Percentiles rank a stretch among this genome's conserved stretches.
Conservation (phyloP, 2,329 filamentous ascomycete genomes). For the Trichoderma brevicompactum region DNA sequence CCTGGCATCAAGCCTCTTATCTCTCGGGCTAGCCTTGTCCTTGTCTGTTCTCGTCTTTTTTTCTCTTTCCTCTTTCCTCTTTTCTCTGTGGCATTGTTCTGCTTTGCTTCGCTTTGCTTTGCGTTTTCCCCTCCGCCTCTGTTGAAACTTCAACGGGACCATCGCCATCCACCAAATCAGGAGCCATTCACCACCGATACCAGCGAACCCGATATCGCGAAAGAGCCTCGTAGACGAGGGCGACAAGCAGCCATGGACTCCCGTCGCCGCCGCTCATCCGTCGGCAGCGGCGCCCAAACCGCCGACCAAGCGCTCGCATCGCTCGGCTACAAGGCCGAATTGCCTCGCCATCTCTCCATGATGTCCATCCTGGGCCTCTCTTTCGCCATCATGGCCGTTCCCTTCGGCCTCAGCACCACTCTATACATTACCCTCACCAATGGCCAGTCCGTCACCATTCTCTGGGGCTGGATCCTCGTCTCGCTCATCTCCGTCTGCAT, state of each 20-base stretch:
- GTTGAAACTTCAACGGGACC: not conserved
- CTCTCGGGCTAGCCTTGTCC: not conserved
- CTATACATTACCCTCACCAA: constrained; percentile 63
- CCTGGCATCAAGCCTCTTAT: constrained; percentile 27
- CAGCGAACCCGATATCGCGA: not conserved
- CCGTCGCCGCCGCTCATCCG: constrained; percentile 29
- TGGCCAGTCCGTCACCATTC: constrained; percentile 72
- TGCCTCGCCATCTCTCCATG: constrained; percentile 56
- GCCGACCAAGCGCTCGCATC: constrained; percentile 52
- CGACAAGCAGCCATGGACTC: constrained; percentile 8
- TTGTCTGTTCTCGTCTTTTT: not conserved
- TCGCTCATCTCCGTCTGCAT: constrained; percentile 73
- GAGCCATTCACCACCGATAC: not conserved
- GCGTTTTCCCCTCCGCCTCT: not conserved
- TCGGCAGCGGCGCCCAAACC: constrained; percentile 30
- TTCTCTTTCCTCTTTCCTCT: not conserved
- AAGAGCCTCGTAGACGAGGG: not conserved
- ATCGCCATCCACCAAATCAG: not conserved
- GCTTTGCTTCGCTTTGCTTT: not conserved
- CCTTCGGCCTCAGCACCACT: constrained; percentile 55
- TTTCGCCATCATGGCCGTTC: constrained; percentile 57
- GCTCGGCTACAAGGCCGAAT: constrained; percentile 55
- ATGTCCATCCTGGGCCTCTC: constrained; percentile 54
- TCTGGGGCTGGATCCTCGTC: constrained; percentile 70
- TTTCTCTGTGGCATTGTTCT: too few relatives aligned